Conservation (phyloP, 441 rosid genomes). For the Hura crepitans region DNA sequence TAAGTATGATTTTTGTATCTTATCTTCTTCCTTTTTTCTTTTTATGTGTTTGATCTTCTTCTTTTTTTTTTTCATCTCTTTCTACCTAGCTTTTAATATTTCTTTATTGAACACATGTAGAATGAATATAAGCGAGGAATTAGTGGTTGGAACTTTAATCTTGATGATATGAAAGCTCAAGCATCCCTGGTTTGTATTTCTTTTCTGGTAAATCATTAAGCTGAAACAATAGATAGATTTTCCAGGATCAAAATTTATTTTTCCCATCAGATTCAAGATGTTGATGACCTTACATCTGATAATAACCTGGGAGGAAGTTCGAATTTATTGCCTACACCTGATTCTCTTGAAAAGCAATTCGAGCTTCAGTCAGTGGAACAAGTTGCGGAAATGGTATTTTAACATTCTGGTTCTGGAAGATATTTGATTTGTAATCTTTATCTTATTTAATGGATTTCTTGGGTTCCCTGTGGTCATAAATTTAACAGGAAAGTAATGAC, state of each 20-base stretch:
- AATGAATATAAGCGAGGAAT: slow-evolving; percentile 96
- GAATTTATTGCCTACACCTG: slow-evolving; percentile 45
- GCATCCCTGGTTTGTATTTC: slow-evolving; percentile 73
- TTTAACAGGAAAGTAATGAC: slow-evolving; percentile 52
- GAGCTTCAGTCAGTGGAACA: slow-evolving; percentile 34
- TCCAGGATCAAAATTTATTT: slow-evolving; percentile 11
- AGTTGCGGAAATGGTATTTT: slow-evolving; percentile 42
- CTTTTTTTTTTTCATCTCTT: not conserved
- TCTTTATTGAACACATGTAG: slow-evolving; percentile 41
- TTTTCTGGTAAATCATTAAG: not conserved
- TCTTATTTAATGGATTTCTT: slow-evolving; percentile 15
- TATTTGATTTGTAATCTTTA: slow-evolving; percentile 9
- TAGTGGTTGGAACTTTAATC: slow-evolving; percentile 94
- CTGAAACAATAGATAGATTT: not conserved
- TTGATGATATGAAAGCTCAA: slow-evolving; percentile 93
- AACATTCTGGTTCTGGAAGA: slow-evolving; percentile 14
- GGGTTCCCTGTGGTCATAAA: slow-evolving; percentile 24
- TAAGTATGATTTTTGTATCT: not conserved
- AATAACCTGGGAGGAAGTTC: slow-evolving; percentile 48
- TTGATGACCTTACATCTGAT: slow-evolving; percentile 53
- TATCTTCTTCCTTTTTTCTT: not conserved
- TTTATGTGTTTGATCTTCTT: not conserved
- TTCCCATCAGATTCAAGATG: slow-evolving; percentile 67
- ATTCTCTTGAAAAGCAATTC: slow-evolving; percentile 46
- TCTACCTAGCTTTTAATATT: not conserved